phyloP scores from a whole-genome alignment of 257 asterid genomes.

The Scutellaria baicalensis region DNA sequence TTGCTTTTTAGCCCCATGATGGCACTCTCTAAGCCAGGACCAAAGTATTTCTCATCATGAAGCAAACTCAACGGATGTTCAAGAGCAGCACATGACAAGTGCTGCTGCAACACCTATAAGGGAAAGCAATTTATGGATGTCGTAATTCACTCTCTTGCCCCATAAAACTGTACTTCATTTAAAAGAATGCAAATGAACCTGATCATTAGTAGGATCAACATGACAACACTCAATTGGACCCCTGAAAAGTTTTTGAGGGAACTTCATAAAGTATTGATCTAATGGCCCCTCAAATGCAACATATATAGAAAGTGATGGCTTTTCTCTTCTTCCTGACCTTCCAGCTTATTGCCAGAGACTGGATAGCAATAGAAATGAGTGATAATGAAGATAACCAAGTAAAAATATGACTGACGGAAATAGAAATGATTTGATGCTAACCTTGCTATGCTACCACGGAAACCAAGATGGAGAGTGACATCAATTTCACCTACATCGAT shows the following conservation, averaged over 20 bases:
- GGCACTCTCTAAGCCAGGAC: constrained; percentile 60
- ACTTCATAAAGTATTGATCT: constrained; percentile 94
- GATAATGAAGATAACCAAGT: constrained; percentile 9
- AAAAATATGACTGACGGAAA: constrained; percentile 3
- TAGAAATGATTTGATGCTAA: constrained; percentile 16
- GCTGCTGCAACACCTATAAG: constrained; percentile 82
- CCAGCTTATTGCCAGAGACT: constrained; percentile 99
- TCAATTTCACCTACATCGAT: constrained; percentile 97
- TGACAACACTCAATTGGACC: constrained; percentile 89
- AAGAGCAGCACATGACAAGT: constrained; percentile 80
- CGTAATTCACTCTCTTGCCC: constrained; percentile 1
- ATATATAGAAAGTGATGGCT: constrained; percentile 78
- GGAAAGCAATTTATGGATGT: constrained; percentile 23
- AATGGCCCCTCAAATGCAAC: constrained; percentile 96
- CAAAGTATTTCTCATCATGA: constrained; percentile 68
- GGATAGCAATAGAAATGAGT: constrained; percentile 10
- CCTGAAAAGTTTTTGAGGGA: constrained; percentile 77
- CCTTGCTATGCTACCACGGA: constrained; percentile 98
- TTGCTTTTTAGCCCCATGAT: constrained; percentile 50
- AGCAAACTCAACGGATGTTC: constrained; percentile 74
- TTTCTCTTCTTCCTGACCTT: constrained; percentile 94
- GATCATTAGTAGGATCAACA: constrained; percentile 78
- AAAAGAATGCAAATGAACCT: constrained; percentile 35
- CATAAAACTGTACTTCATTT: constrained; percentile 4
- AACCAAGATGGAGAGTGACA: constrained; percentile 91